Conservation (phyloP, 2,329 filamentous ascomycete genomes). For the Laburnicola sp. region DNA sequence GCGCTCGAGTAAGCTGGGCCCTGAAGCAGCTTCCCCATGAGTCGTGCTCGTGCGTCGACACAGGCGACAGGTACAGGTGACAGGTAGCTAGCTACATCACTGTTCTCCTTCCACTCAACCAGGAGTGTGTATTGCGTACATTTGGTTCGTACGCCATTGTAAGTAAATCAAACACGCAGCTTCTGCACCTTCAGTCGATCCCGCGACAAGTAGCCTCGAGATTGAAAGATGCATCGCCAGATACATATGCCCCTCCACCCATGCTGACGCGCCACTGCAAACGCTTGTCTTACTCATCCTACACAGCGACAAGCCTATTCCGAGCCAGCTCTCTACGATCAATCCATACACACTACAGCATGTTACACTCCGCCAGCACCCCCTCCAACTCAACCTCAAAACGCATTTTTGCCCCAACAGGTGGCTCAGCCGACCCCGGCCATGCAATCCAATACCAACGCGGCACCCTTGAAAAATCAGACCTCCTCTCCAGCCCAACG, state of each 20-base stretch:
- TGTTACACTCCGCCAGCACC: slow-evolving; percentile 30
- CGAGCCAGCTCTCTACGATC: neutral
- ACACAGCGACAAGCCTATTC: neutral
- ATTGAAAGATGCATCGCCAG: neutral
- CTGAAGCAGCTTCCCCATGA: neutral
- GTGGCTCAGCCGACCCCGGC: slow-evolving; percentile 51
- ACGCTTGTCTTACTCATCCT: neutral
- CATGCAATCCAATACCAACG: slow-evolving; percentile 78
- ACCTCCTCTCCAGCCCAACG: slow-evolving; percentile 69
- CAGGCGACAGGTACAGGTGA: no score
- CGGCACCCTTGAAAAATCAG: slow-evolving; percentile 61
- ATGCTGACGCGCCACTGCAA: slow-evolving; percentile 1
- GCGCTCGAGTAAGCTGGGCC: neutral
- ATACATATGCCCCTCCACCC: neutral
- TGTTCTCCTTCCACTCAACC: no score
- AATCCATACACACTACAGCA: slow-evolving; percentile 4
- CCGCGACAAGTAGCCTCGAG: neutral
- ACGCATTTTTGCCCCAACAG: slow-evolving; percentile 65
- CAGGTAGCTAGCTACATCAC: no score
- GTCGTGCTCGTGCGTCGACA: no score
- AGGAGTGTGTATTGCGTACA: no score
- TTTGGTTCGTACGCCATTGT: no score
- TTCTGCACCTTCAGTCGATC: neutral
- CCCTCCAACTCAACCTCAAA: slow-evolving; percentile 25
- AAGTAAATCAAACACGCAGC: no score